Conservation (phyloP, 2,329 filamentous ascomycete genomes). For the Elsinoe arachidis region DNA sequence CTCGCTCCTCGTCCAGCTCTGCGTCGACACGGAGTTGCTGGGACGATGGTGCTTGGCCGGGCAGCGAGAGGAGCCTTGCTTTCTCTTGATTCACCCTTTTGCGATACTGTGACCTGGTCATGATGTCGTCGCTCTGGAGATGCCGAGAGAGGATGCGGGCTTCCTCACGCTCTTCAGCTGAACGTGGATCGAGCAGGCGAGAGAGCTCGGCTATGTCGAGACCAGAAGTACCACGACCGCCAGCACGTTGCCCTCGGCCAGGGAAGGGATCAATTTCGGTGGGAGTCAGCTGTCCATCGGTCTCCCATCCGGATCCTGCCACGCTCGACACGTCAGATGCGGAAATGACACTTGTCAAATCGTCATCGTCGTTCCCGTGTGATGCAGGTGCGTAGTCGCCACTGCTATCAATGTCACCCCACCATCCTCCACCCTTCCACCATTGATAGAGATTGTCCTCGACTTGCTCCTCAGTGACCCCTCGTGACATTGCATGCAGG, state of each 20-base stretch:
- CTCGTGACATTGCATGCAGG: constrained; percentile 33
- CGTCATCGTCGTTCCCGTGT: constrained; percentile 47
- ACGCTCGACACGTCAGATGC: constrained; percentile 39
- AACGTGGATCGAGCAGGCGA: constrained; percentile 70
- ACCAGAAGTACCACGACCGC: constrained; percentile 21
- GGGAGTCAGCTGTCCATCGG: constrained; percentile 58
- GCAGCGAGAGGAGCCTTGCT: constrained; percentile 50
- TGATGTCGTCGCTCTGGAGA: constrained; percentile 58
- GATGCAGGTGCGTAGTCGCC: constrained; percentile 61
- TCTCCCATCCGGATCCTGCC: constrained; percentile 36
- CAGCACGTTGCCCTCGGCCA: constrained; percentile 43
- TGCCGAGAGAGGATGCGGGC: constrained; percentile 75
- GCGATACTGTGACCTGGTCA: constrained; percentile 74
- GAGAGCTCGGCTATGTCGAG: constrained; percentile 64
- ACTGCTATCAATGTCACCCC: constrained; percentile 72
- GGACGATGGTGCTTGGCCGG: constrained; percentile 29
- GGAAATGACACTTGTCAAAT: constrained; percentile 67
- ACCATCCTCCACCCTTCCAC: constrained; percentile 77
- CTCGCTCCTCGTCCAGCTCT: constrained; percentile 48
- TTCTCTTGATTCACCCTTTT: constrained; percentile 60
- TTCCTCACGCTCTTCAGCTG: constrained; percentile 68
- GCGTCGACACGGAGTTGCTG: constrained; percentile 23
- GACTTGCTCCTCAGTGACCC: constrained; percentile 55
- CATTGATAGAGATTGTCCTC: constrained; percentile 71
- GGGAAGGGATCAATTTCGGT: constrained; percentile 55